Percentiles rank a stretch among this genome's conserved stretches.
phyloP scores from a whole-genome alignment of 148 eudicot species.

The Tetragonia tetragonoides region DNA sequence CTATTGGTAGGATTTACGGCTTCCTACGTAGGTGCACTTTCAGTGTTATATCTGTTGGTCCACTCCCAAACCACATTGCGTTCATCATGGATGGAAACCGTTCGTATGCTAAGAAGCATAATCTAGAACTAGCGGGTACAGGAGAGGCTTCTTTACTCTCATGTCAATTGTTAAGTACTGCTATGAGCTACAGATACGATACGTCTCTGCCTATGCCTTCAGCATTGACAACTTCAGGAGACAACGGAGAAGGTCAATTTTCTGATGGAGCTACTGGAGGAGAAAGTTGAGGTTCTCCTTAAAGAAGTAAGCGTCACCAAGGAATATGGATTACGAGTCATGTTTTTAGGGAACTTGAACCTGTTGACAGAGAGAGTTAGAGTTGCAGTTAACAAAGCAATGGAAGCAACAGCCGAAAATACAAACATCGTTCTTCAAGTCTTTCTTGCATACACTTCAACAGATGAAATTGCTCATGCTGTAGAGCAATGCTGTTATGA shows the following conservation, averaged over 20 bases:
- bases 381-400: slow-evolving; percentile 13
- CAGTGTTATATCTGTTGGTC: slow-evolving; percentile 32
- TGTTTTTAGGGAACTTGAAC: slow-evolving; percentile 19
- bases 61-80: slow-evolving; percentile 43
- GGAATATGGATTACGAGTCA: slow-evolving; percentile 38
- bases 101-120: slow-evolving; percentile 42
- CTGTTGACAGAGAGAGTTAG: slow-evolving; percentile 12
- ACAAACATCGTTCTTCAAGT: slow-evolving; percentile 9
- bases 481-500: neutral
- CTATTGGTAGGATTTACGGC: neutral
- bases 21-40: slow-evolving; percentile 13
- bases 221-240: slow-evolving; percentile 45
- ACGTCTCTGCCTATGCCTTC: slow-evolving; percentile 39
- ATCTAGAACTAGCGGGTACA: slow-evolving; percentile 33
- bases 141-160: slow-evolving; percentile 33
- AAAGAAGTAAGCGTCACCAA: slow-evolving; percentile 36
- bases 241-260: slow-evolving; percentile 31
- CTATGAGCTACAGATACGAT: slow-evolving; percentile 39
- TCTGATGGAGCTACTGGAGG: slow-evolving; percentile 40
- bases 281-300: slow-evolving; percentile 41
- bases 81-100: slow-evolving; percentile 55
- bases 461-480: slow-evolving; percentile 25
- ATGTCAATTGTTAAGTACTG: slow-evolving; percentile 36
- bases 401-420: slow-evolving; percentile 24
- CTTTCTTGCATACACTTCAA: slow-evolving; percentile 24